Evolutionary conservation across 768 basidiomycete genomes (phyloP).

Genomic region (Dendrothele bispora): DNA sequence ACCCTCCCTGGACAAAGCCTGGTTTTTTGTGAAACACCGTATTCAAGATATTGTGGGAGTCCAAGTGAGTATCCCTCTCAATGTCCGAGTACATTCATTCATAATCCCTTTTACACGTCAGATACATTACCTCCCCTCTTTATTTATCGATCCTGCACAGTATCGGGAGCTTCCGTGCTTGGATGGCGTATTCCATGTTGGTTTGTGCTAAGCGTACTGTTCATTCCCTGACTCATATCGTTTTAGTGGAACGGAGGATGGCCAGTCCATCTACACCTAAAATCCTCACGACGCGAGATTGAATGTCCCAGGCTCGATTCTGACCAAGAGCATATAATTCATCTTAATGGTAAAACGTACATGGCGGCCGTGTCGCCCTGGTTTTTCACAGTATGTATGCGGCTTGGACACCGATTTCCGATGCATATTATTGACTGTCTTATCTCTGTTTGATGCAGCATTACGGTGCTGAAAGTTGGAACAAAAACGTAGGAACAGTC

Average conservation of each 20-base stretch:
- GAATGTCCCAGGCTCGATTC: constrained; percentile 21
- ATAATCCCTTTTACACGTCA: background rate
- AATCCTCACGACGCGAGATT: constrained; percentile 19
- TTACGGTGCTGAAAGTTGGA: constrained; percentile 43
- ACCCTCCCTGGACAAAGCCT: constrained; percentile 33
- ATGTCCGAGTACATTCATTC: background rate
- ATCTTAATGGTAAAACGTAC: constrained; percentile 16
- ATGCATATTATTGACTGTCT: background rate
- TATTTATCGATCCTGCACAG: constrained; percentile 47
- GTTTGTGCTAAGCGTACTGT: constrained; percentile 3
- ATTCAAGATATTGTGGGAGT: constrained; percentile 8
- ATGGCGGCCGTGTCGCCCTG: constrained; percentile 46
- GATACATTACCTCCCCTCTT: constrained; percentile 51
- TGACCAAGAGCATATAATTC: constrained; percentile 13
- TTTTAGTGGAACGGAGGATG: constrained; percentile 44
- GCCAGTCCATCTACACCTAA: constrained; percentile 26
- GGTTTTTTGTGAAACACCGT: constrained; percentile 20
- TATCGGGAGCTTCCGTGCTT: constrained; percentile 37
- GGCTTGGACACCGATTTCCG: background rate
- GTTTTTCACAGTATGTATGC: constrained; percentile 46
- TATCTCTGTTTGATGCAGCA: constrained; percentile 23
- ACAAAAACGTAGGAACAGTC: constrained; percentile 35
- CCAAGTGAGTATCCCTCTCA: constrained; percentile 19
- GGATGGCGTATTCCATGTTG: constrained; percentile 46
- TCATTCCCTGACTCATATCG: background rate